These are phyloP conservation scores for Nissolia schottii DNA, from an alignment of 306 rosid genomes.

Conservation along the genomic window DNA sequence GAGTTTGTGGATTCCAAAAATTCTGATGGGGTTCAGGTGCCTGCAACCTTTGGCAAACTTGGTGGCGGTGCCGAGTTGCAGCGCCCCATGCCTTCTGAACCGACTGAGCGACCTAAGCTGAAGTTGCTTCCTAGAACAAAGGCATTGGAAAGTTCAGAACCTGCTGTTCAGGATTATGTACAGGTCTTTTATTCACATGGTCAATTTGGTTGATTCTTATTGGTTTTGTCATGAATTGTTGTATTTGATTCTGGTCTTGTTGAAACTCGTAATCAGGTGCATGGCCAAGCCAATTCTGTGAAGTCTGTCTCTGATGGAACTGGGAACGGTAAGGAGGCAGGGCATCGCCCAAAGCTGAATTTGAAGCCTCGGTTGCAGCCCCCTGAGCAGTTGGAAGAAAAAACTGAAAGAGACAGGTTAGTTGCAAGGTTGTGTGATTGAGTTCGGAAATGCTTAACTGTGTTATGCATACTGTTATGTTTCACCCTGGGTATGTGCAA, in stretches of 20 bases:
- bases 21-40: conserved; percentile 43
- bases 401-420: conserved; percentile 69
- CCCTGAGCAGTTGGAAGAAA: conserved; percentile 50
- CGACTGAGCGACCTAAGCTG: conserved; percentile 68
- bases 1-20: conserved; percentile 42
- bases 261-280: conserved; percentile 47
- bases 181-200: conserved; percentile 52
- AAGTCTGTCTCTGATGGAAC: conserved; percentile 49
- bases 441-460: not conserved
- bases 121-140: conserved; percentile 72
- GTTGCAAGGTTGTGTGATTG: conserved; percentile 15
- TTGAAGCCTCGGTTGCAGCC: conserved; percentile 81
- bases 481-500: not conserved
- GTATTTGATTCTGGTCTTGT: conserved; percentile 30
- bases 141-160: conserved; percentile 56
- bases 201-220: conserved; percentile 13
- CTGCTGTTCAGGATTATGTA: conserved; percentile 32
- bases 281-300: conserved; percentile 42
- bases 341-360: conserved; percentile 87
- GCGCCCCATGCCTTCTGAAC: conserved; percentile 40
- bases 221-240: conserved; percentile 14
- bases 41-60: conserved; percentile 38
- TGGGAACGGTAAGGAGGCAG: conserved; percentile 58
- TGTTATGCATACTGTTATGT: not conserved
- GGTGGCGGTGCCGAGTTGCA: conserved; percentile 53